Evolutionary conservation across 768 basidiomycete species (phyloP), one percentile per base, ranked within the genome.

Genomic region (Pleurotus eryngii): DNA sequence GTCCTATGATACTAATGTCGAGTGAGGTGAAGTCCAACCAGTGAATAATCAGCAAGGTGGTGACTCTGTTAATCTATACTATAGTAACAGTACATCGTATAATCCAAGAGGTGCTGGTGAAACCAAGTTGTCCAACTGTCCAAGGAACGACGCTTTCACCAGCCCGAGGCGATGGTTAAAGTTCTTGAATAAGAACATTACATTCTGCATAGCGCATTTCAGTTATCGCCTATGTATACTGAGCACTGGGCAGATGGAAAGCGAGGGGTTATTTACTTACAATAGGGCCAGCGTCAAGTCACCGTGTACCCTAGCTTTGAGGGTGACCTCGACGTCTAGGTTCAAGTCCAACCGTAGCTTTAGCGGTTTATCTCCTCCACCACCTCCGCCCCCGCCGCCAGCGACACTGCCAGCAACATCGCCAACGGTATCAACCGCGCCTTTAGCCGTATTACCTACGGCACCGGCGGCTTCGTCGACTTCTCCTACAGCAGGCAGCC

Each of bases 401-500:
- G 51, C 35, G 26, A 59, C 60, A 3, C 20, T 26, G 27, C 58
- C 60, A 7, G 48, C 58, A 17, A 50, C 49, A 26, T 53, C 20
- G 14, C 59, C 59, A 18, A 22, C 57, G 12, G 53, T 18, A 26
- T 50, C 40, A 18, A 64, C 57, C 24, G 59, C 49, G 53, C 58
- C 53, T 30, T 55, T 35, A n/a, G 55, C 58, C 42, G 62, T 57
- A 18, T 65, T 60, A 6, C 62, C 46, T 1, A 67, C 30, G 12
- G 57, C 40, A 3, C 48, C 43, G 3, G 43, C 58, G 35, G 62
- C 61, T 49, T 60, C 54, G 22, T 57, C 62, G 3, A 63, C 58
- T 46, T 68, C 65, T 11, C 64, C 64, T 1, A 65, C 59, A 30
- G 58, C 60, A 11, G 63, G 63, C 5, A 65, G 60, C 11, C 58